These are phyloP conservation scores for Boechera stricta DNA, from an alignment of 345 rosid species.

Conservation along the genomic window DNA sequence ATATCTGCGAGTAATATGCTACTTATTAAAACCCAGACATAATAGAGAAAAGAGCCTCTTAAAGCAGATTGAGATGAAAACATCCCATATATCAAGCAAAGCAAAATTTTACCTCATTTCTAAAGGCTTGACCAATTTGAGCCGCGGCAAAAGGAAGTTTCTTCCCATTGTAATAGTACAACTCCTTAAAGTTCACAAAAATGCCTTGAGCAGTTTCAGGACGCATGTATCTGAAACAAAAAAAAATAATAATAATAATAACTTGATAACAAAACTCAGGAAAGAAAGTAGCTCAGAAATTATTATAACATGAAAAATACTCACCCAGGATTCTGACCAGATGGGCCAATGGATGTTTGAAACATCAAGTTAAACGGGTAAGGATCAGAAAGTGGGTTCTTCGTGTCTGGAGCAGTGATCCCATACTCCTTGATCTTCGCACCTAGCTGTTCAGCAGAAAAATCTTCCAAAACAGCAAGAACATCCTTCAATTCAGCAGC, in stretches of 20 bases:
- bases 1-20: slow-evolving; percentile 55
- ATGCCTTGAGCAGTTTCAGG: slow-evolving; percentile 99
- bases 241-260: too few species aligned
- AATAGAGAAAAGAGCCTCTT: neutral
- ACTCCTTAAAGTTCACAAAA: slow-evolving; percentile 86
- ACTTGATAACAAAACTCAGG: neutral
- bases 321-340: slow-evolving; percentile 83
- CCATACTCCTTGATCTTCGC: slow-evolving; percentile 81
- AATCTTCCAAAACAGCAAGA: slow-evolving; percentile 84
- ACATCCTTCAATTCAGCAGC: slow-evolving; percentile 84
- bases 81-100: slow-evolving; percentile 8
- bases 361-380: slow-evolving; percentile 96
- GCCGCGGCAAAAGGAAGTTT: slow-evolving; percentile 99
- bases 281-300: slow-evolving; percentile 2
- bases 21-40: neutral
- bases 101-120: slow-evolving; percentile 73
- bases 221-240: slow-evolving; percentile 77
- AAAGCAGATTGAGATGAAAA: neutral
- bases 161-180: slow-evolving; percentile 88
- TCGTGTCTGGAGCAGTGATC: slow-evolving; percentile 83
- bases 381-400: slow-evolving; percentile 86
- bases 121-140: slow-evolving; percentile 96
- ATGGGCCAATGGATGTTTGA: slow-evolving; percentile 96
- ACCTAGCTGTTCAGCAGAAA: slow-evolving; percentile 76
- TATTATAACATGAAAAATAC: slow-evolving; percentile 28